Percentiles rank a stretch among this genome's conserved stretches.
These are phyloP conservation scores for Verticillium isaacii DNA, from an alignment of 2,329 filamentous ascomycete species.

Conservation along the genomic window DNA sequence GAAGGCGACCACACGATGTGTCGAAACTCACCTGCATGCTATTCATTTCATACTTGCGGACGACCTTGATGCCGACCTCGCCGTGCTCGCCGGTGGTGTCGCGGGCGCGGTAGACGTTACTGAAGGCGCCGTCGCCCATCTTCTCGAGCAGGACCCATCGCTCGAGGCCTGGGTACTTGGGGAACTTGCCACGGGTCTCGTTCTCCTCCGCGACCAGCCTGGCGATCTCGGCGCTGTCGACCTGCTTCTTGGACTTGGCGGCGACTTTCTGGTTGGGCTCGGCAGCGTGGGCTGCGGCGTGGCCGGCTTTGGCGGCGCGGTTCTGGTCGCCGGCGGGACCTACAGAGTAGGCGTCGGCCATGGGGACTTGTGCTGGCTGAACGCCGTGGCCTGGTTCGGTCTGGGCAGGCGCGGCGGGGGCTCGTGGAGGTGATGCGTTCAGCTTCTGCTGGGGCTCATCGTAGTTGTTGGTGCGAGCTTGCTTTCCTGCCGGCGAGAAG, in stretches of 20 bases:
- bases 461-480: slow-evolving; percentile 65
- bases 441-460: slow-evolving; percentile 50
- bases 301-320: slow-evolving; percentile 62
- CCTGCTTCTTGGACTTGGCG: slow-evolving; percentile 28
- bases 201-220: slow-evolving; percentile 90
- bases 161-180: slow-evolving; percentile 75
- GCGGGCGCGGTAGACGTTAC: slow-evolving; percentile 90
- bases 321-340: slow-evolving; percentile 58
- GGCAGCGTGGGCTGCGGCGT: slow-evolving; percentile 58
- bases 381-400: not conserved
- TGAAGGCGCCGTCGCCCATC: slow-evolving; percentile 99
- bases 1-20: slow-evolving; percentile 7
- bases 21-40: slow-evolving; percentile 82
- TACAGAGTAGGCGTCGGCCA: slow-evolving; percentile 58
- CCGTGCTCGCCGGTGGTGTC: slow-evolving; percentile 67
- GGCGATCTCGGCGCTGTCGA: slow-evolving; percentile 68
- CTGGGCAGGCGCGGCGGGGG: slow-evolving; percentile 12
- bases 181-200: slow-evolving; percentile 78
- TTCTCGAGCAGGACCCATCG: slow-evolving; percentile 86
- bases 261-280: slow-evolving; percentile 54
- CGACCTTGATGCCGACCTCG: slow-evolving; percentile 96
- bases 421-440: slow-evolving; percentile 42
- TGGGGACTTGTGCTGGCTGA: slow-evolving; percentile 44
- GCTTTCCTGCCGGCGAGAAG: slow-evolving; percentile 59
- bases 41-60: slow-evolving; percentile 99